Conservation (phyloP, 1,284 basidiomycete species). For the Melampsora americana region DNA sequence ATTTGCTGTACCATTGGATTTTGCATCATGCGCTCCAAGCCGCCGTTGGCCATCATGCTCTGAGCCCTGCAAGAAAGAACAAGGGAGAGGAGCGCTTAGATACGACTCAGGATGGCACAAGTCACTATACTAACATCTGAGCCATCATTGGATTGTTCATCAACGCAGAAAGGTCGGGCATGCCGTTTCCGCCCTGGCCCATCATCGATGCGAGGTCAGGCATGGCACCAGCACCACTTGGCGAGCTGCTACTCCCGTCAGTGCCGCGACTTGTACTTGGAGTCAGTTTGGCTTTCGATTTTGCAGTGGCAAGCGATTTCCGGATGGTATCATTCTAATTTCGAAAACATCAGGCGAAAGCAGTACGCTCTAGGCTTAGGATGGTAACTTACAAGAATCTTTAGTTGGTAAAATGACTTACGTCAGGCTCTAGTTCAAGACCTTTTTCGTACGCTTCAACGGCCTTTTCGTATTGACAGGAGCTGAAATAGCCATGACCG, state of each 20-base stretch:
- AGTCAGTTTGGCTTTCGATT: slow-evolving; percentile 60
- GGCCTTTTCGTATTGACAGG: slow-evolving; percentile 74
- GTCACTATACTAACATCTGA: slow-evolving; percentile 49
- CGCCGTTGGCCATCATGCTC: slow-evolving; percentile 85
- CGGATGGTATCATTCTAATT: slow-evolving; percentile 74
- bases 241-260: slow-evolving; percentile 50
- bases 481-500: slow-evolving; percentile 89
- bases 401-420: slow-evolving; percentile 28
- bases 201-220: slow-evolving; percentile 53
- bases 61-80: slow-evolving; percentile 62
- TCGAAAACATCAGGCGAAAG: not conserved
- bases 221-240: slow-evolving; percentile 54
- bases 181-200: slow-evolving; percentile 58
- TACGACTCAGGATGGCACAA: slow-evolving; percentile 67
- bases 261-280: slow-evolving; percentile 51
- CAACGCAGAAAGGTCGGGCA: slow-evolving; percentile 65
- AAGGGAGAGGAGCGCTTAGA: slow-evolving; percentile 48
- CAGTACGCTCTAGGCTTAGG: not conserved
- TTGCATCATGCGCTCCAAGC: slow-evolving; percentile 74
- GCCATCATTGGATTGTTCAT: slow-evolving; percentile 80
- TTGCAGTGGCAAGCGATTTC: slow-evolving; percentile 76
- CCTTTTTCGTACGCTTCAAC: slow-evolving; percentile 83
- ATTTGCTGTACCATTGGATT: slow-evolving; percentile 41
- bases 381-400: not conserved
- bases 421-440: slow-evolving; percentile 73